phyloP scores from a whole-genome alignment of 345 rosid genomes.

The Eucalyptus brandiana region DNA sequence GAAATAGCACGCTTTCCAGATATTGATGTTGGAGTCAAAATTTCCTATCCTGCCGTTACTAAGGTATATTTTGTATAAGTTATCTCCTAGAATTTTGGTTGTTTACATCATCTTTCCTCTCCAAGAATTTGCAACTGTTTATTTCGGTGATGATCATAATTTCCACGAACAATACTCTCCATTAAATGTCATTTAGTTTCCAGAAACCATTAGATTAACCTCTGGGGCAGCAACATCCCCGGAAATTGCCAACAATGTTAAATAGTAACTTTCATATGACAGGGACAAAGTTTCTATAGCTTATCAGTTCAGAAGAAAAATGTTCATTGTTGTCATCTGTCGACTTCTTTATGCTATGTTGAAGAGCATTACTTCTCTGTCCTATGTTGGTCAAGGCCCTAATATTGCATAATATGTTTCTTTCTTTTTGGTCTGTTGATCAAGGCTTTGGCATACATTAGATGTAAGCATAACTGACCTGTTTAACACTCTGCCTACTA shows the following conservation, averaged over 20 bases:
- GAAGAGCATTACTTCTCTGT: not conserved
- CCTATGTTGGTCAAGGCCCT: not conserved
- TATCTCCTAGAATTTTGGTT: not conserved
- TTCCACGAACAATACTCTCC: not conserved
- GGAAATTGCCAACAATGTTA: not conserved
- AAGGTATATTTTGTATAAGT: conserved; percentile 30
- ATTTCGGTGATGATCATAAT: not conserved
- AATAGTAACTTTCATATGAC: not conserved
- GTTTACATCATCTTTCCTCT: not conserved
- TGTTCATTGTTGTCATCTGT: not conserved
- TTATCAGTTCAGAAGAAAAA: not conserved
- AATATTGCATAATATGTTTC: not conserved
- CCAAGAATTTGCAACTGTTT: not conserved
- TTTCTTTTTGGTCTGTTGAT: not conserved
- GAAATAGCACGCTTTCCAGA: conserved; percentile 81
- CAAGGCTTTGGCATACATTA: not conserved
- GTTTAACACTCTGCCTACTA: not conserved
- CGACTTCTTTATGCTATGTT: not conserved
- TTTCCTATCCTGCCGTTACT: conserved; percentile 42
- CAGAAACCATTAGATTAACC: not conserved
- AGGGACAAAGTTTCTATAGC: not conserved
- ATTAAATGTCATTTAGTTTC: not conserved
- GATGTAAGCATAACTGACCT: not conserved
- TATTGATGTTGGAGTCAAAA: conserved; percentile 45
- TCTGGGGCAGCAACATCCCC: not conserved